These are phyloP conservation scores for Boletus fagicola DNA, from an alignment of 768 basidiomycete species.

Conservation along the genomic window DNA sequence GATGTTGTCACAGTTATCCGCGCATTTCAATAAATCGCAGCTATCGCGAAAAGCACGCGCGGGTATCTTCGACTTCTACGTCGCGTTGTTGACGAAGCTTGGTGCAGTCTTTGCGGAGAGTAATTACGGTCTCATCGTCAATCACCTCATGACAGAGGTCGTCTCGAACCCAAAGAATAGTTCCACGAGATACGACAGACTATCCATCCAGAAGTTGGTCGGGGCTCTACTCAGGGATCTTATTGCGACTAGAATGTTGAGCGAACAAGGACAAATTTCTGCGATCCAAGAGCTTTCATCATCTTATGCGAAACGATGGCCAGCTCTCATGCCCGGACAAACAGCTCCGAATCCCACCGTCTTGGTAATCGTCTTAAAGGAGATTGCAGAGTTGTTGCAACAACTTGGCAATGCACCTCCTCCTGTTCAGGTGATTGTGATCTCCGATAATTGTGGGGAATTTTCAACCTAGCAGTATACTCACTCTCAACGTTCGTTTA, in stretches of 20 bases:
- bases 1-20: slow-evolving; percentile 80
- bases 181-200: slow-evolving; percentile 65
- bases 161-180: slow-evolving; percentile 57
- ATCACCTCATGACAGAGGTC: slow-evolving; percentile 78
- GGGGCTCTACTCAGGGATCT: slow-evolving; percentile 80
- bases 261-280: slow-evolving; percentile 89
- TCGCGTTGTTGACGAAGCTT: slow-evolving; percentile 69
- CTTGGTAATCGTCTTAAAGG: slow-evolving; percentile 72
- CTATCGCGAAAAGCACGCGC: slow-evolving; percentile 70
- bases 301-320: slow-evolving; percentile 87
- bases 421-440: slow-evolving; percentile 65
- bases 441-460: not conserved
- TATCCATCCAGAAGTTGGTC: slow-evolving; percentile 71
- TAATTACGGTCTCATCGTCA: slow-evolving; percentile 76
- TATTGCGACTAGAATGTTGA: slow-evolving; percentile 83
- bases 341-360: slow-evolving; percentile 63
- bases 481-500: slow-evolving; percentile 27
- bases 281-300: slow-evolving; percentile 86
- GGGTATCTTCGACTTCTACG: slow-evolving; percentile 88
- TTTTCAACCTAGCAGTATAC: not conserved
- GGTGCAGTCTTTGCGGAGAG: slow-evolving; percentile 77
- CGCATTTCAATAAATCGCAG: slow-evolving; percentile 74
- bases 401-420: slow-evolving; percentile 92
- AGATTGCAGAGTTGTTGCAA: slow-evolving; percentile 81
- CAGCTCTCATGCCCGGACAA: slow-evolving; percentile 87